Evolutionary conservation across 1,139 yeast species (phyloP).

Genomic region (Pichia sp.): DNA sequence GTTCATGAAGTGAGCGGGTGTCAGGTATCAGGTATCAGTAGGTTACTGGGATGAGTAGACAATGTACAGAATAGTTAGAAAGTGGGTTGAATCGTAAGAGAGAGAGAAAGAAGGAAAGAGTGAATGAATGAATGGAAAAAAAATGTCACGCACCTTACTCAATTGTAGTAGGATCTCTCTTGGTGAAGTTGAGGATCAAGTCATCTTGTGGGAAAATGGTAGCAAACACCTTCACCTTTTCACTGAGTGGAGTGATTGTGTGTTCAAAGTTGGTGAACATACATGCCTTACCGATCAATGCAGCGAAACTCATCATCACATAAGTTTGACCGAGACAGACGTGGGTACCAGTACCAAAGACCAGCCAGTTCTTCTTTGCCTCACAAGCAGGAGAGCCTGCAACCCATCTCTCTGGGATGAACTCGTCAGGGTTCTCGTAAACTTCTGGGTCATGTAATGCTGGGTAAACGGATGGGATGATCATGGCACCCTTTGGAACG

Average conservation of each 20-base stretch:
- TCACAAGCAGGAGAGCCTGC: conserved; percentile 51
- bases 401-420: conserved; percentile 95
- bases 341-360: conserved; percentile 95
- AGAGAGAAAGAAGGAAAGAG: no score
- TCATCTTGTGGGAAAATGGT: conserved; percentile 98
- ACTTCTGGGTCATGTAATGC: conserved; percentile 96
- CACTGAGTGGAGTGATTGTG: conserved; percentile 74
- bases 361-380: conserved; percentile 87
- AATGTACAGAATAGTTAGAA: no score
- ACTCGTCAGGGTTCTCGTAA: conserved; percentile 87
- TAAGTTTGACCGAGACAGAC: conserved; percentile 92
- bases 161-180: conserved; percentile 43
- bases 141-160: neutral
- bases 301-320: conserved; percentile 84
- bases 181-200: conserved; percentile 67
- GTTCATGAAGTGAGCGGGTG: no score
- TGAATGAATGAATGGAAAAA: neutral
- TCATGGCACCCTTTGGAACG: conserved; percentile 96
- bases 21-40: no score
- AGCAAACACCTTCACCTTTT: conserved; percentile 92
- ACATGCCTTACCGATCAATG: conserved; percentile 83
- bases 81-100: no score
- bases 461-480: conserved; percentile 91
- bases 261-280: conserved; percentile 76
- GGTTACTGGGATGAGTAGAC: no score